Evolutionary conservation across 2,329 filamentous ascomycete species (phyloP), one percentile per base, ranked within the genome.

Genomic region (Neopestalotiopsis sp.): DNA sequence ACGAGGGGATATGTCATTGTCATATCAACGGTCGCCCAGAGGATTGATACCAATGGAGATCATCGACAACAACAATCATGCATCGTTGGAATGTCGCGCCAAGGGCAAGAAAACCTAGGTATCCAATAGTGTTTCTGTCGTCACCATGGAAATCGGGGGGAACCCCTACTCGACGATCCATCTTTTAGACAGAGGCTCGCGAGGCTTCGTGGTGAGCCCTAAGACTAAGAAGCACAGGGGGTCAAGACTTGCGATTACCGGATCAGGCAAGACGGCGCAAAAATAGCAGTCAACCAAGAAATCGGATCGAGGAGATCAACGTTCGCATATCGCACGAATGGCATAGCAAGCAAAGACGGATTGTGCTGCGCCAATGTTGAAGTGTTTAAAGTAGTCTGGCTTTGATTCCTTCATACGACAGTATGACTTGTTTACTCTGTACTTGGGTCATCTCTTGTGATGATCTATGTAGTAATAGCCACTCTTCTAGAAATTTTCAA

Each of bases 61-160:
- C 45, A 14, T 52, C 45, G 45, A n/a, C 45, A 20, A n/a, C 45
- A 52, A 59, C 57, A 59, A 59, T 59, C 57, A 59, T 59, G 57
- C 57, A 59, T 7, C 30, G 10, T 24, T 24, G 28, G 57, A 59
- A 59, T 59, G 17, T 59, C 57, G 13, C 24, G 57, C 57, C 57
- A 59, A 59, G 57, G 57, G 57, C 57, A 59, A 13, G 56, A 58
- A 59, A 28, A 30, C 57, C 30, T 30, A 28, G 24, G 24, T 28
- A 34, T 30, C 14, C 24, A 59, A 38, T 38, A 7, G 34, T 38
- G 10, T 34, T 28, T 3, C 13, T 59, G 24, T 30, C 57, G 57
- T 59, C 57, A 59, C 57, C 10, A 59, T 59, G 30, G 17, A 30
- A 59, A 14, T n/a, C 20, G 45, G 57, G 30, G 30, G n/a, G 57